Base-by-base conservation (phyloP, 805 yeast species). In the Cyberlindnera suaveolens region DNA sequence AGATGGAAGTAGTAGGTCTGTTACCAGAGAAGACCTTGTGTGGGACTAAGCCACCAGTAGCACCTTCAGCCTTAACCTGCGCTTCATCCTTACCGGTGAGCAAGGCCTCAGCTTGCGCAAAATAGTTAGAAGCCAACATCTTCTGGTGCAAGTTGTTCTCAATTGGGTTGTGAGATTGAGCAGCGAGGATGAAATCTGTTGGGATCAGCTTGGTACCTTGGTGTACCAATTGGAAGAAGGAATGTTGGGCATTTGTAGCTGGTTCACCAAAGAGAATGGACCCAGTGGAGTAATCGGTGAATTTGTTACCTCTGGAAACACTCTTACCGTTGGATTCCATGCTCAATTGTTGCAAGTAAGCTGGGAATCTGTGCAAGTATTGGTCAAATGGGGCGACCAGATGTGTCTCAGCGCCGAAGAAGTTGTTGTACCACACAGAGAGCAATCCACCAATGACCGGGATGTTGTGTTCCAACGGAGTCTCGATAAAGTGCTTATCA, bases 301-400 rank as follows among this genome's bases (percentile, higher is more conserved):
- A 89, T 53, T 78, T 82, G 63, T 88, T 85, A 60, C 87, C 89
- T 70, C 97, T 84, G 59, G 96, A 85, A 56, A 93, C 97, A 38
- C 95, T 82, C 74, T 93, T 93, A 74, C 99, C 99, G 74, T 93
- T 93, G 47, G 97, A 89, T 74, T 93, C 99, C 99, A 93, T 93
- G 30, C 96, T 86, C 67, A 93, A 78, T 73, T 93, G 99, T 77
- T 93, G 99, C 70, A 93, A 77, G 73, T 93, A 93, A 47, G 99
- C 99, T 50, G 99, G 97, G 91, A 93, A 93, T 67, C 99, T 80
- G 79, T 91, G 96, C 70, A 93, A 74, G 76, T 93, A 93, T 75
- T 93, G 99, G 70, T 93, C 99, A 63, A 90, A 93, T 54, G 99
- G 99, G 47, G 96, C 96, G 53, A 93, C 96, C 67, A 93, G 76